Percentiles rank a stretch among this genome's conserved stretches.
Evolutionary conservation across 129 eudicot species (phyloP).

Genomic region (Solidago caesia): DNA sequence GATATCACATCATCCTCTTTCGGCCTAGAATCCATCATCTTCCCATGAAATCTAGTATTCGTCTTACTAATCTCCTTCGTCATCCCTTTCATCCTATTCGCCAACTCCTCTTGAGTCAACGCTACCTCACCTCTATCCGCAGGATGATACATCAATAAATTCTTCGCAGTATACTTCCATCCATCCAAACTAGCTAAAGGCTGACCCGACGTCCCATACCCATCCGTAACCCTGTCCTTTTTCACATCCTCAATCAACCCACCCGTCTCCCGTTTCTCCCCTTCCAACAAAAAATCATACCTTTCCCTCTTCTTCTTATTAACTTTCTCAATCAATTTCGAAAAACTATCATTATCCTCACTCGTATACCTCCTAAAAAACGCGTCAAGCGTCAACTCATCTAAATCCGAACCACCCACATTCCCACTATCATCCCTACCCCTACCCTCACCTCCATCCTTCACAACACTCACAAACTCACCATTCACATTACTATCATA

Average conservation of each 20-base stretch:
- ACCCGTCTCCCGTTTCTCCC: slow-evolving; percentile 45
- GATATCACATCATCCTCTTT: slow-evolving; percentile 58
- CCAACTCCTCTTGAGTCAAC: slow-evolving; percentile 68
- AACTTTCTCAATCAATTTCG: slow-evolving; percentile 65
- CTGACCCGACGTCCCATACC: slow-evolving; percentile 91
- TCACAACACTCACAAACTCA: slow-evolving; percentile 16
- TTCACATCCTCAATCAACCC: slow-evolving; percentile 57
- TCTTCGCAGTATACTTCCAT: slow-evolving; percentile 84
- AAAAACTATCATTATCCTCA: slow-evolving; percentile 89
- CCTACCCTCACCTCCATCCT: not conserved
- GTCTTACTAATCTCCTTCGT: slow-evolving; percentile 65
- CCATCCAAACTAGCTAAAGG: slow-evolving; percentile 71
- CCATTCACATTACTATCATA: slow-evolving; percentile 28
- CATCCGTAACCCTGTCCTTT: slow-evolving; percentile 71
- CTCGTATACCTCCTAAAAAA: slow-evolving; percentile 86
- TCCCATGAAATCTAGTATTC: slow-evolving; percentile 82
- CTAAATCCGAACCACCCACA: slow-evolving; percentile 29
- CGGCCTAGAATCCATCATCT: slow-evolving; percentile 48
- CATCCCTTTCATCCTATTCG: slow-evolving; percentile 60
- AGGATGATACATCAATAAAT: slow-evolving; percentile 92
- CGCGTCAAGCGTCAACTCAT: slow-evolving; percentile 50
- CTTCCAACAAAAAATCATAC: slow-evolving; percentile 64
- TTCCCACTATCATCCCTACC: slow-evolving; percentile 23
- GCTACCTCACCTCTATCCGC: slow-evolving; percentile 81
- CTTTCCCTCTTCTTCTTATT: slow-evolving; percentile 73